A percentile compares a stretch with the other conserved stretches of the same genome.
Conservation (phyloP, 2,329 filamentous ascomycete species). For the Penicillium vulpinum region DNA sequence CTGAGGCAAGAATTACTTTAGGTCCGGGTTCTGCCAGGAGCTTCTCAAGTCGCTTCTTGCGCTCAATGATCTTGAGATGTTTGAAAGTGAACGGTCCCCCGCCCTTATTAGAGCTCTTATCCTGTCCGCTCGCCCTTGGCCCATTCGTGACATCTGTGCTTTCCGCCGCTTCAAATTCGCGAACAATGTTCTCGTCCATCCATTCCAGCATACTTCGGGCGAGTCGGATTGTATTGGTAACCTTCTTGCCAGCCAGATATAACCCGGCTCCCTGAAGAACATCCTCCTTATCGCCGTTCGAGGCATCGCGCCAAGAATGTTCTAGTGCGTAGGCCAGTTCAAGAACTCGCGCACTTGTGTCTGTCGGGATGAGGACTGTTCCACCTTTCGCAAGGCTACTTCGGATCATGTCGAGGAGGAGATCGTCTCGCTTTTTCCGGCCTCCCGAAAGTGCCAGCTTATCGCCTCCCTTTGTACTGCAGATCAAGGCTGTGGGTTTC, state of each 20-base stretch:
- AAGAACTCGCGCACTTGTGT: slow-evolving; percentile 90
- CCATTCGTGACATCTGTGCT: slow-evolving; percentile 39
- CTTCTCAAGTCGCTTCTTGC: slow-evolving; percentile 74
- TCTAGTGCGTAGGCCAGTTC: slow-evolving; percentile 92
- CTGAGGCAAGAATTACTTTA: slow-evolving; percentile 84
- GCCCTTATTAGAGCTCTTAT: slow-evolving; percentile 43
- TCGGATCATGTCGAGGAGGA: slow-evolving; percentile 75
- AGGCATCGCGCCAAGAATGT: slow-evolving; percentile 78
- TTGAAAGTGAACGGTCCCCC: slow-evolving; percentile 86
- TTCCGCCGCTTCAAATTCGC: slow-evolving; percentile 75
- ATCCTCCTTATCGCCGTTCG: slow-evolving; percentile 53
- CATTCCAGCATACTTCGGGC: slow-evolving; percentile 96
- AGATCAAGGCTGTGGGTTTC: slow-evolving; percentile 90
- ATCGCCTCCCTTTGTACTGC: slow-evolving; percentile 79
- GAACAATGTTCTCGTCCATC: slow-evolving; percentile 96
- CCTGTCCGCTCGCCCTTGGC: slow-evolving; percentile 40
- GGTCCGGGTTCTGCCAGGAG: slow-evolving; percentile 58
- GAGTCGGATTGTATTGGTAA: slow-evolving; percentile 84
- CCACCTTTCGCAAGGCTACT: slow-evolving; percentile 80
- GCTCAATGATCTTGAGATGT: slow-evolving; percentile 78
- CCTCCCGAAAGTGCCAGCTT: slow-evolving; percentile 69
- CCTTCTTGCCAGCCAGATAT: slow-evolving; percentile 82
- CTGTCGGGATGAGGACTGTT: slow-evolving; percentile 88
- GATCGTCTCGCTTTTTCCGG: slow-evolving; percentile 78
- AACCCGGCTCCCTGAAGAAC: slow-evolving; percentile 57